Percentiles rank a stretch among this genome's conserved stretches.
These are phyloP conservation scores for Fragaria nilgerrensis DNA, from an alignment of 306 rosid genomes.

Conservation along the genomic window DNA sequence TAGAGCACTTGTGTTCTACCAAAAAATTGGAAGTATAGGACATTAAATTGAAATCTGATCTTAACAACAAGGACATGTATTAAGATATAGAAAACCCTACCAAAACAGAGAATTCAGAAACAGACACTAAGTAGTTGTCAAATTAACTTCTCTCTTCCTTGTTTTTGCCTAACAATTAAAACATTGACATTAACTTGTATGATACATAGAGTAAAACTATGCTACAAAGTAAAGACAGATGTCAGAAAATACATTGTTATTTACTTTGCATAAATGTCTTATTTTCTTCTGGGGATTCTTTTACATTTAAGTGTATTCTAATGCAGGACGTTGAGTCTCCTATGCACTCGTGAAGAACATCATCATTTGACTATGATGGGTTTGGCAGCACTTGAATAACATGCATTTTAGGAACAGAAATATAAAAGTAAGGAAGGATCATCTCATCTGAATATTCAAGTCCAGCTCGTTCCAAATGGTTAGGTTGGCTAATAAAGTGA, in stretches of 20 bases:
- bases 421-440: not conserved
- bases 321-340: not conserved
- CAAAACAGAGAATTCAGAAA: not conserved
- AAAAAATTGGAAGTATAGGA: not conserved
- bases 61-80: not conserved
- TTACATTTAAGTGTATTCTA: not conserved
- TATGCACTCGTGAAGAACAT: not conserved
- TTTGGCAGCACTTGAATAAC: not conserved
- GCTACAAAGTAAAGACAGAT: not conserved
- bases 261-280: not conserved
- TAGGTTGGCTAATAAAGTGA: slow-evolving; percentile 2
- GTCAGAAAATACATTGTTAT: not conserved
- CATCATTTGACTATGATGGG: slow-evolving; percentile 15
- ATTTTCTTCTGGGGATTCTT: not conserved
- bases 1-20: not conserved
- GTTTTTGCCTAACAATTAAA: not conserved
- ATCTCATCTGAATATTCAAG: not conserved
- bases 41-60: not conserved
- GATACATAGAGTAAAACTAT: not conserved
- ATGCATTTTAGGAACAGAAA: not conserved
- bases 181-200: not conserved
- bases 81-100: not conserved
- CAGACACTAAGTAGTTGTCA: not conserved
- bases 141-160: not conserved
- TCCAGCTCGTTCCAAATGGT: slow-evolving; percentile 3